These are phyloP conservation scores for Rhynchospora breviuscula DNA, from an alignment of 176 grass and related monocot genomes.

Conservation along the genomic window DNA sequence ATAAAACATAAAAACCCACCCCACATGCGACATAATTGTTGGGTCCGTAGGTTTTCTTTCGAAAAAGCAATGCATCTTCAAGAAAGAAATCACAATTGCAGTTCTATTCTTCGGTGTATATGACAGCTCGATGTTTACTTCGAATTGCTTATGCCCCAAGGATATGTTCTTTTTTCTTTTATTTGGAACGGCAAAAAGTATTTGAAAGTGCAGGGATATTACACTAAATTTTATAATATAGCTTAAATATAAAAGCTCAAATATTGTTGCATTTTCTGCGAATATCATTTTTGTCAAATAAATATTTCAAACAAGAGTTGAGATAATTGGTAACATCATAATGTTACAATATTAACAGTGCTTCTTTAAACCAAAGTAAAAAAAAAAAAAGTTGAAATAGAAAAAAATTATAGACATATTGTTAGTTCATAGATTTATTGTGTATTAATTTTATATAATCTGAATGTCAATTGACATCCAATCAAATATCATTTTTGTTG, in stretches of 20 bases:
- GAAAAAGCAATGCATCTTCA: background rate
- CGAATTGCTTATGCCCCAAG: background rate
- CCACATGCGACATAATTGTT: background rate
- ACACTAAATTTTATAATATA: too few species aligned
- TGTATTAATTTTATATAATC: too few species aligned
- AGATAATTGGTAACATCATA: too few species aligned
- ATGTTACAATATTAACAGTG: too few species aligned
- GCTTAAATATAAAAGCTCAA: background rate
- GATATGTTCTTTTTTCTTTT: background rate
- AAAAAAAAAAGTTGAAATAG: too few species aligned
- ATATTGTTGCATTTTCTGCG: background rate
- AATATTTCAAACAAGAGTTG: too few species aligned
- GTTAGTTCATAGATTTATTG: too few species aligned
- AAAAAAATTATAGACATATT: too few species aligned
- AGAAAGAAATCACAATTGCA: background rate
- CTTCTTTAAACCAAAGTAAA: too few species aligned
- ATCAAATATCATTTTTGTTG: too few species aligned
- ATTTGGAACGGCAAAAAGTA: background rate
- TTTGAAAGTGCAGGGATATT: background rate
- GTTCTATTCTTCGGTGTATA: background rate
- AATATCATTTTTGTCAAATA: background rate
- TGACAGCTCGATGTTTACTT: background rate
- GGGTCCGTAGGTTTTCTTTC: background rate
- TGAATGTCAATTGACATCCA: too few species aligned
- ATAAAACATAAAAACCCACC: background rate